These are phyloP conservation scores for Lycium ferocissimum DNA, from an alignment of 257 asterid genomes.

Conservation along the genomic window DNA sequence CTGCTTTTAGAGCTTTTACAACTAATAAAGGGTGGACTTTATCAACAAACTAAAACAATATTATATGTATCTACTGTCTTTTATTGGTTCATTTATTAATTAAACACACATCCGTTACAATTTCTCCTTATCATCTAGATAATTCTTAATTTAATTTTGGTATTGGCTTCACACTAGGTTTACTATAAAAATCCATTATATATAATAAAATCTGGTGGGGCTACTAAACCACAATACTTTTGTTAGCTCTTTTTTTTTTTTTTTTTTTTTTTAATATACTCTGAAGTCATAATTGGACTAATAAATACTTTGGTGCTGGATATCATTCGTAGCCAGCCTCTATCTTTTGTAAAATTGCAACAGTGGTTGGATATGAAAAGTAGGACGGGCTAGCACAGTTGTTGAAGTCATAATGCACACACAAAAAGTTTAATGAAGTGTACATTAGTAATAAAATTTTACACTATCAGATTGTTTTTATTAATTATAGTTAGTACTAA, in stretches of 20 bases:
- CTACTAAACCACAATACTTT: neutral
- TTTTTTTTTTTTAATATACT: too few species aligned
- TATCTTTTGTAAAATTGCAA: neutral
- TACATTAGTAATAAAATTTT: neutral
- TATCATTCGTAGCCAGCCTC: too few species aligned
- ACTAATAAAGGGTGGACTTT: neutral
- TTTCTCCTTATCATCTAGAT: too few species aligned
- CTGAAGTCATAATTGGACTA: neutral
- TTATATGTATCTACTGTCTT: neutral
- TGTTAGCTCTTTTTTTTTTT: too few species aligned
- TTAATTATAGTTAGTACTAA: too few species aligned
- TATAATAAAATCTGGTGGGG: neutral
- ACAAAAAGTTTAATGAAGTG: neutral
- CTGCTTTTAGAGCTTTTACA: neutral
- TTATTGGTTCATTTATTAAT: too few species aligned
- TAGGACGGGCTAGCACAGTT: neutral
- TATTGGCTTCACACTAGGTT: too few species aligned
- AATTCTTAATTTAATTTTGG: too few species aligned
- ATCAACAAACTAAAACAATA: neutral
- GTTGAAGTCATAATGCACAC: neutral
- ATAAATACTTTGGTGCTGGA: conserved; percentile 18
- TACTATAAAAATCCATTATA: neutral
- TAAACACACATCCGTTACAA: neutral
- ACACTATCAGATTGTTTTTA: neutral
- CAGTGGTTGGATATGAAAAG: neutral